Conservation (phyloP, 2,329 filamentous ascomycete genomes). For the Endoconidiophora polonica region DNA sequence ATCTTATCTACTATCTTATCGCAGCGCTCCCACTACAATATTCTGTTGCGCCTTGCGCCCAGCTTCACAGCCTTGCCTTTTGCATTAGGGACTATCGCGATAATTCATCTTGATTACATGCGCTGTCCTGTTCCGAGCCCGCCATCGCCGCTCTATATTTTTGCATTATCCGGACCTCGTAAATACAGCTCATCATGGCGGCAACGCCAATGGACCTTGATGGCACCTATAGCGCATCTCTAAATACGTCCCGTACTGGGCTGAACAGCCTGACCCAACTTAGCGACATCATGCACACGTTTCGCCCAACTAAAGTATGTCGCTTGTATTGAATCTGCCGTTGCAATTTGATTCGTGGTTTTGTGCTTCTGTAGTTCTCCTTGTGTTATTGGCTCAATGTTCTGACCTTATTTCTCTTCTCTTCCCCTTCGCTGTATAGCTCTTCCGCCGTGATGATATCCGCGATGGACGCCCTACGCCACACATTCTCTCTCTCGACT, state of each 20-base stretch:
- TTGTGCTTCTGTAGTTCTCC: background rate
- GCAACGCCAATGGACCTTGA: slow-evolving; percentile 43
- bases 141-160: background rate
- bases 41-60: no score
- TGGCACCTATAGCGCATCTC: slow-evolving; percentile 25
- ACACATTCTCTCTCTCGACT: slow-evolving; percentile 78
- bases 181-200: slow-evolving; percentile 24
- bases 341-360: background rate
- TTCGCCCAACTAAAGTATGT: slow-evolving; percentile 62
- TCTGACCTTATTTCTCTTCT: background rate
- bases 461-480: slow-evolving; percentile 37
- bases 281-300: slow-evolving; percentile 59
- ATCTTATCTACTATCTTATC: no score
- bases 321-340: background rate
- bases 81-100: no score
- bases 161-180: background rate
- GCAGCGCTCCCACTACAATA: no score
- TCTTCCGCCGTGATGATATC: slow-evolving; percentile 41
- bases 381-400: background rate
- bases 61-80: no score
- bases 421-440: slow-evolving; percentile 21
- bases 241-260: slow-evolving; percentile 35
- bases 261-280: slow-evolving; percentile 45
- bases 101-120: no score
- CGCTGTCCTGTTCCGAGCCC: no score